These are phyloP conservation scores for Babesia sp. DNA, from an alignment of 169 alveolate genomes.

Conservation along the genomic window DNA sequence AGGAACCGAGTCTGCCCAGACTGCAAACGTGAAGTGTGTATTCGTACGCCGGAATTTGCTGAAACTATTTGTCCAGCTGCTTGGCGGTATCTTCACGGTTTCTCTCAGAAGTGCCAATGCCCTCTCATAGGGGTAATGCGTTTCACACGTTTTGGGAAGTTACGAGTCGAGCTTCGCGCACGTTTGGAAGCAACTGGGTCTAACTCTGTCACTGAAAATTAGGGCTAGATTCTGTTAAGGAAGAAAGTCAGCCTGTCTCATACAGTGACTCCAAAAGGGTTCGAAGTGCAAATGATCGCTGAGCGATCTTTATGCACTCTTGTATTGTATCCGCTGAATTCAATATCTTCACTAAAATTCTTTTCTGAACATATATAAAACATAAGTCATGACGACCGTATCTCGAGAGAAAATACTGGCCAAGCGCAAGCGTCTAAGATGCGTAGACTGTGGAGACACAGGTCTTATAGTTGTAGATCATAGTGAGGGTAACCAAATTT, in stretches of 20 bases:
- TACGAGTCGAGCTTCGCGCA: constrained; percentile 47
- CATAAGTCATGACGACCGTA: neutral
- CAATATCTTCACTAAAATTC: too few relatives aligned
- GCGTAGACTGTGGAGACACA: constrained; percentile 78
- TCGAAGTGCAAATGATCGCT: too few relatives aligned
- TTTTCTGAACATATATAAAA: too few relatives aligned
- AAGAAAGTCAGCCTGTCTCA: too few relatives aligned
- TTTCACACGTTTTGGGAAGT: constrained; percentile 25
- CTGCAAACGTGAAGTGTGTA: constrained; percentile 25
- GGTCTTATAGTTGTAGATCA: constrained; percentile 80
- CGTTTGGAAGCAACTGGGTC: constrained; percentile 5
- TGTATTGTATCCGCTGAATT: too few relatives aligned
- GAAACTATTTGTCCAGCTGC: constrained; percentile 49
- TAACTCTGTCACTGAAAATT: too few relatives aligned
- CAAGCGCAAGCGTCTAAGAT: constrained; percentile 29
- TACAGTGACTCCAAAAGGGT: too few relatives aligned
- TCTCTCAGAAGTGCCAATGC: constrained; percentile 43
- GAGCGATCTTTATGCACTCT: too few relatives aligned
- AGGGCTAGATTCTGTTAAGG: too few relatives aligned
- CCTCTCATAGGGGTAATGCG: constrained; percentile 54
- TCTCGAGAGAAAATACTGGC: constrained; percentile 6
- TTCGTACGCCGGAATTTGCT: constrained; percentile 34
- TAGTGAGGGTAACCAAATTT: constrained; percentile 85
- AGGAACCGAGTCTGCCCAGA: constrained; percentile 58
- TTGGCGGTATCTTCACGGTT: constrained; percentile 65